Conservation (phyloP, 805 yeast species). For the Candida nonsorbophila region DNA sequence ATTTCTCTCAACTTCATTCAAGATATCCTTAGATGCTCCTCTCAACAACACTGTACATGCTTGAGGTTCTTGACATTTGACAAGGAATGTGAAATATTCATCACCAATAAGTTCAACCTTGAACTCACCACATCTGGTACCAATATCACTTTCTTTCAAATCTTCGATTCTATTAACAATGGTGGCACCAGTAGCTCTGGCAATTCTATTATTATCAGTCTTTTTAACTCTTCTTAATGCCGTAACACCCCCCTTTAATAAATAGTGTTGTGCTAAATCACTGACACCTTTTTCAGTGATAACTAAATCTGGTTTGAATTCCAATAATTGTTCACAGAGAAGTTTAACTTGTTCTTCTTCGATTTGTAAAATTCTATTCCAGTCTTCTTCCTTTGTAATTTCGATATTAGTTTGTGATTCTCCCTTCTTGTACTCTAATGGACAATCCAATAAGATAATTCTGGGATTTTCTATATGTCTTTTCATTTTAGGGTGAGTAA, state of each 20-base stretch:
- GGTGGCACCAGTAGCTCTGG: constrained; percentile 97
- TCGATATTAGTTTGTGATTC: constrained; percentile 98
- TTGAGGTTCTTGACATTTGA: constrained; percentile 75
- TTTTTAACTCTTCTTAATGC: constrained; percentile 92
- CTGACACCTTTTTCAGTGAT: constrained; percentile 98
- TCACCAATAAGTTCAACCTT: constrained; percentile 95
- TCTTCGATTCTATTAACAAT: constrained; percentile 95
- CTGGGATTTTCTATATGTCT: constrained; percentile 86
- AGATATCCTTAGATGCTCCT: constrained; percentile 95
- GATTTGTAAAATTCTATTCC: constrained; percentile 91
- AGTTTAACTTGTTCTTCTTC: constrained; percentile 95
- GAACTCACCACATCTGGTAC: constrained; percentile 84
- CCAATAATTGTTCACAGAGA: constrained; percentile 79
- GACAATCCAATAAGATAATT: constrained; percentile 86
- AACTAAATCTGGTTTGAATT: constrained; percentile 87
- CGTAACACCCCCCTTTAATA: constrained; percentile 88
- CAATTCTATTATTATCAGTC: constrained; percentile 92
- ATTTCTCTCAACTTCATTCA: constrained; percentile 94
- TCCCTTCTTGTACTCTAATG: constrained; percentile 97
- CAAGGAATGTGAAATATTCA: constrained; percentile 86
- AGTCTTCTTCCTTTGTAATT: constrained; percentile 92
- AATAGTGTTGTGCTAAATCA: constrained; percentile 94
- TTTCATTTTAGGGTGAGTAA: constrained; percentile 98
- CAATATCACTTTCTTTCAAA: constrained; percentile 84
- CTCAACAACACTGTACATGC: constrained; percentile 92